Evolutionary conservation across 2,329 filamentous ascomycete species (phyloP).

Genomic region (Xylariaceae sp.): DNA sequence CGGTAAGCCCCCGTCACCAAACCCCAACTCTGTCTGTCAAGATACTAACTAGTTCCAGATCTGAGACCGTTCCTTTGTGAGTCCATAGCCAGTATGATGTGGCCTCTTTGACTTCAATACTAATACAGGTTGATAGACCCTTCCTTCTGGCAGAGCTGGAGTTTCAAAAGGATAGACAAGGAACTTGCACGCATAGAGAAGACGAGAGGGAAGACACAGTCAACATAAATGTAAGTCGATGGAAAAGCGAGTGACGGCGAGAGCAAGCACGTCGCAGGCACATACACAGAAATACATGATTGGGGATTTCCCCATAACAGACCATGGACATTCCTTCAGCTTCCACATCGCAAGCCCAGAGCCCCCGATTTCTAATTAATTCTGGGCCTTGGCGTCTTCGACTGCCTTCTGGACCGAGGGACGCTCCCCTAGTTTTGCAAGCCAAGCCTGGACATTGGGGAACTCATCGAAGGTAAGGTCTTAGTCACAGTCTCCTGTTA

Average conservation of each 20-base stretch:
- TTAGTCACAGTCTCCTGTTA: slow-evolving; percentile 8
- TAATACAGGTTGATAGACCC: slow-evolving; percentile 29
- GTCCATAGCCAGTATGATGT: slow-evolving; percentile 64
- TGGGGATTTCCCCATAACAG: no score
- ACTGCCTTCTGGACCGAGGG: slow-evolving; percentile 4
- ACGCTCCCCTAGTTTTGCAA: slow-evolving; percentile 4
- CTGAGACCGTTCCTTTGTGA: slow-evolving; percentile 45
- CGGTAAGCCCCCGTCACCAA: not conserved
- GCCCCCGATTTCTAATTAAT: no score
- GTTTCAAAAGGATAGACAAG: slow-evolving; percentile 37
- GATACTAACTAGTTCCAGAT: not conserved
- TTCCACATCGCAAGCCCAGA: no score
- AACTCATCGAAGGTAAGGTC: slow-evolving; percentile 7
- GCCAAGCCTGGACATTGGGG: slow-evolving; percentile 13
- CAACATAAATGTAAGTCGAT: no score
- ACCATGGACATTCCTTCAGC: no score
- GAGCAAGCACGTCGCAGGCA: no score
- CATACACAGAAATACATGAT: no score
- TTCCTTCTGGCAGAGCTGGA: slow-evolving; percentile 31
- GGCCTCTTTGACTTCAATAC: slow-evolving; percentile 44
- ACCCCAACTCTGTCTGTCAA: not conserved
- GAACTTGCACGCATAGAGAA: slow-evolving; percentile 19
- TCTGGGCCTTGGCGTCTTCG: no score
- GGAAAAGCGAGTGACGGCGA: no score
- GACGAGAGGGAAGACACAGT: not conserved